Conservation (phyloP, 2,329 filamentous ascomycete genomes). For the Curvularia eragrostidis region DNA sequence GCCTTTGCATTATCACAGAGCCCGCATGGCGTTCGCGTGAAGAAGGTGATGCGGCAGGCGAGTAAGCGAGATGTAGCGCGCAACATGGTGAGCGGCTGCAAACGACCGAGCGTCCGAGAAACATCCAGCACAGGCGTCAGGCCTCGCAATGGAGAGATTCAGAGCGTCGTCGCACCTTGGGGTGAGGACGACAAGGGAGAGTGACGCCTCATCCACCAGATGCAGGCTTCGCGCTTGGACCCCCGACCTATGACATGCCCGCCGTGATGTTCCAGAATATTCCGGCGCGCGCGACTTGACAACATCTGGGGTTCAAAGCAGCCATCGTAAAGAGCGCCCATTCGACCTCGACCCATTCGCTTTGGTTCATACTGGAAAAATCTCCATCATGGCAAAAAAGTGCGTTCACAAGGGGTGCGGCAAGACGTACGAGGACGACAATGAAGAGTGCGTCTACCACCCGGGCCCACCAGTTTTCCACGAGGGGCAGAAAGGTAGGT, state of each 20-base stretch:
- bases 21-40: conserved; percentile 74
- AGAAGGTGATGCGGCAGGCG: conserved; percentile 70
- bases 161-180: not conserved
- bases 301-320: conserved; percentile 19
- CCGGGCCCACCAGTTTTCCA: conserved; percentile 91
- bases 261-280: conserved; percentile 46
- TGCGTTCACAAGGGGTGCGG: conserved; percentile 97
- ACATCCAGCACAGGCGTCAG: conserved; percentile 1
- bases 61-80: conserved; percentile 45
- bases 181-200: not conserved
- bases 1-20: conserved; percentile 73
- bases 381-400: conserved; percentile 71
- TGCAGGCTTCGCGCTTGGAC: conserved; percentile 23
- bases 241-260: conserved; percentile 34
- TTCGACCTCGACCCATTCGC: conserved; percentile 11
- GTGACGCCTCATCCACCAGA: conserved; percentile 8
- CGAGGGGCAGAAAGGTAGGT: conserved; percentile 92
- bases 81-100: conserved; percentile 34
- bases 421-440: conserved; percentile 80
- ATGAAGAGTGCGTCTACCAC: conserved; percentile 89
- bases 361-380: conserved; percentile 1
- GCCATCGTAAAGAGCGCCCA: conserved; percentile 15
- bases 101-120: conserved; percentile 1
- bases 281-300: conserved; percentile 30
- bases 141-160: not conserved